phyloP scores from a whole-genome alignment of 2,329 filamentous ascomycete species.

The Sporothrix pseudoabietina region DNA sequence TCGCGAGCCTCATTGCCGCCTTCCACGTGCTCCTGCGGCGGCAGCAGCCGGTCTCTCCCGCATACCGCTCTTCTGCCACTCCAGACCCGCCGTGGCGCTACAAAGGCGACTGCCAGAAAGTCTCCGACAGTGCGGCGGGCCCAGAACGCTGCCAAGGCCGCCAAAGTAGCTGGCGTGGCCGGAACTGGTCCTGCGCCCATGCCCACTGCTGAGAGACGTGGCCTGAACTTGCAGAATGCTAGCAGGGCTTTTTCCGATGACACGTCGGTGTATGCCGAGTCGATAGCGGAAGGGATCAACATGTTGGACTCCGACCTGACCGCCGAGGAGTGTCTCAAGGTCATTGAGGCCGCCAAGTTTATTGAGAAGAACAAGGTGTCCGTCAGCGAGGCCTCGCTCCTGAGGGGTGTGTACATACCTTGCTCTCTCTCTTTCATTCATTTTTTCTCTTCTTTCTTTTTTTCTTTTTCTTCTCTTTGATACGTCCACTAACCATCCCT shows the following conservation, averaged over 20 bases:
- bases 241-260: conserved; percentile 17
- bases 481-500: neutral
- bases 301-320: conserved; percentile 12
- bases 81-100: conserved; percentile 12
- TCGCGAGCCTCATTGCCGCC: neutral
- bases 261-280: neutral
- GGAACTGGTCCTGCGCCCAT: too few species aligned
- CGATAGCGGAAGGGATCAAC: conserved; percentile 11
- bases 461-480: too few species aligned
- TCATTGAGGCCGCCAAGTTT: neutral
- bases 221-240: neutral
- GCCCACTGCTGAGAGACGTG: neutral
- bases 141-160: neutral
- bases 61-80: neutral
- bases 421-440: too few species aligned
- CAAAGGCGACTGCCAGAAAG: neutral
- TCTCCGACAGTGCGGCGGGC: conserved; percentile 23
- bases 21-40: neutral
- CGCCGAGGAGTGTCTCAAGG: conserved; percentile 20
- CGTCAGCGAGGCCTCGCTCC: neutral
- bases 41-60: neutral
- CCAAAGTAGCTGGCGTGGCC: neutral
- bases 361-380: neutral
- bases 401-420: neutral
- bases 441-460: too few species aligned